phyloP scores from a whole-genome alignment of 176 grass and related monocot genomes.

The Cenchrus fungigraminus region DNA sequence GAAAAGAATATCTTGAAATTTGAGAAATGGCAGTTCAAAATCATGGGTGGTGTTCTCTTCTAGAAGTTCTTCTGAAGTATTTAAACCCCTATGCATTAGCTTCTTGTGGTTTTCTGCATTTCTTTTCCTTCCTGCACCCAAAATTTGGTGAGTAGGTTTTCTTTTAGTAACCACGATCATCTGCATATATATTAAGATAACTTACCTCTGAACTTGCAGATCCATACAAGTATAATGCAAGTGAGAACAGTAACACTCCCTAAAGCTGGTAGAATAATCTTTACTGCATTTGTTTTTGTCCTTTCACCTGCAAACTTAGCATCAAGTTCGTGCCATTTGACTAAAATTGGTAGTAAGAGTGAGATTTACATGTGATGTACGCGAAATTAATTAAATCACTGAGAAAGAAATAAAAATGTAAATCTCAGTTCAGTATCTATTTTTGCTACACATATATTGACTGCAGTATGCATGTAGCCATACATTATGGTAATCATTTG shows the following conservation, averaged over 20 bases:
- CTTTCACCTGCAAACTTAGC: not conserved
- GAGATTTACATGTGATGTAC: too few species aligned
- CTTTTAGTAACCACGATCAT: not conserved
- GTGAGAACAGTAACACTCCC: not conserved
- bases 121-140: not conserved
- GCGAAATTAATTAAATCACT: too few species aligned
- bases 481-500: too few species aligned
- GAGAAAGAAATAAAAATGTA: too few species aligned
- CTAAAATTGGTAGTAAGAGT: too few species aligned
- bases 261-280: not conserved
- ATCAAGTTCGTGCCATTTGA: not conserved
- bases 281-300: not conserved
- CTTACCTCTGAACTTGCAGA: conserved; percentile 9
- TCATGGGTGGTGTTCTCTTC: not conserved
- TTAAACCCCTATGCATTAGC: not conserved
- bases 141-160: not conserved
- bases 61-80: not conserved
- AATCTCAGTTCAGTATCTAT: too few species aligned
- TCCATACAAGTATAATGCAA: conserved; percentile 3
- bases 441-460: too few species aligned
- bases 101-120: not conserved
- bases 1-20: conserved; percentile 26
- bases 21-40: conserved; percentile 29
- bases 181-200: not conserved
- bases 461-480: too few species aligned